Percentiles rank a stretch among this genome's conserved stretches.
Evolutionary conservation across 768 basidiomycete genomes (phyloP).

Genomic region (Suillus cothurnatus): DNA sequence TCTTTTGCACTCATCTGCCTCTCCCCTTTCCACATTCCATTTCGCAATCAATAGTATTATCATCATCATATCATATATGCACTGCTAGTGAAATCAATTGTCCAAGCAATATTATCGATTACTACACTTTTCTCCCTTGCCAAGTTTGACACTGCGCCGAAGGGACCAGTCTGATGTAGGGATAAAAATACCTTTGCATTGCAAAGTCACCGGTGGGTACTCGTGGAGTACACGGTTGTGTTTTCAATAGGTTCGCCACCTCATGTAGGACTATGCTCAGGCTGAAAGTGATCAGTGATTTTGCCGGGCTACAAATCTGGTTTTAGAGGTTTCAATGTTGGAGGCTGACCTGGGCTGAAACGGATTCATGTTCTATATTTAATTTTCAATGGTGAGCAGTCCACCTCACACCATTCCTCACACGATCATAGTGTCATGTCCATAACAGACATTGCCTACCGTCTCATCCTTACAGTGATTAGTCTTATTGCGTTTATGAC

Average conservation of each 20-base stretch:
- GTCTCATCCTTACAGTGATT: background rate
- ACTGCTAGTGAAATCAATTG: too few species aligned
- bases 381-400: background rate
- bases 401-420: background rate
- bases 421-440: background rate
- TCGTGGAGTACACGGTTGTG: too few species aligned
- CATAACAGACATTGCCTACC: background rate
- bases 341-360: conserved; percentile 5
- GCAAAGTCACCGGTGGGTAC: too few species aligned
- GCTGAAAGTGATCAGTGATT: background rate
- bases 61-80: too few species aligned
- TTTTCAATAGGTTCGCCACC: background rate
- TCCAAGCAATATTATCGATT: too few species aligned
- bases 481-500: background rate
- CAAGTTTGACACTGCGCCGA: too few species aligned
- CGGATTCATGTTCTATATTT: background rate
- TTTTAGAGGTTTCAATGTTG: background rate
- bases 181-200: too few species aligned
- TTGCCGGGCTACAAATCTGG: background rate
- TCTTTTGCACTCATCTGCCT: too few species aligned
- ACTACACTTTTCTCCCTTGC: too few species aligned
- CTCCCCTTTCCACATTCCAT: too few species aligned
- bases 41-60: too few species aligned
- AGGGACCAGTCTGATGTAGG: too few species aligned
- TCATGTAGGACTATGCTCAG: background rate